Percentiles rank a stretch among this genome's conserved stretches.
These are phyloP conservation scores for Jaminaea rosea DNA, from an alignment of 1,284 basidiomycete species.

Conservation along the genomic window DNA sequence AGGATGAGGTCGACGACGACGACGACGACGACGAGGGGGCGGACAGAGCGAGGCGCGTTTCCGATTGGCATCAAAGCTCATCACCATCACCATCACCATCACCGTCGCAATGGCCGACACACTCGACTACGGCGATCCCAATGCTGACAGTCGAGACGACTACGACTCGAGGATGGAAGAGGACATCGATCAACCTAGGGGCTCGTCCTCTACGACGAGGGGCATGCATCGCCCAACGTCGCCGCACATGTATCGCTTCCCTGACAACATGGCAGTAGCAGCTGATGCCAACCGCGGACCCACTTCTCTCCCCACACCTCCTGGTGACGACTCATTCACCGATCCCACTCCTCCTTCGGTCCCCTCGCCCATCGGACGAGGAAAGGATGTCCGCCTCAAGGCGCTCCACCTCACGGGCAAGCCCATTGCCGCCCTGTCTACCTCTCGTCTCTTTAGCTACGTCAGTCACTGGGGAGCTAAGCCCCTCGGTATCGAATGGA, in stretches of 20 bases:
- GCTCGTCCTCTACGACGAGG: not conserved
- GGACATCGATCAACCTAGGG: not conserved
- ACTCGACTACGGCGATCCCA: slow-evolving; percentile 13
- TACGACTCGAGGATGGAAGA: slow-evolving; percentile 2
- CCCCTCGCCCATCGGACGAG: slow-evolving; percentile 14
- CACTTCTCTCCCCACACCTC: slow-evolving; percentile 10
- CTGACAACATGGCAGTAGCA: slow-evolving; percentile 22
- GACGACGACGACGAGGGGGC: not conserved
- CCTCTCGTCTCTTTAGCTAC: slow-evolving; percentile 42
- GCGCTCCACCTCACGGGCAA: slow-evolving; percentile 36
- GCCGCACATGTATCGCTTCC: slow-evolving; percentile 19
- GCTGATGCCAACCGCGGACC: slow-evolving; percentile 26
- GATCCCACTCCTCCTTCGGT: slow-evolving; percentile 3
- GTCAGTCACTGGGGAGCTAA: slow-evolving; percentile 37
- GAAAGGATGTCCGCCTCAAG: slow-evolving; percentile 25
- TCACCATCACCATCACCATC: not conserved
- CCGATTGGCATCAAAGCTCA: not conserved
- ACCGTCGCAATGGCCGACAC: slow-evolving; percentile 1
- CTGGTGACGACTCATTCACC: slow-evolving; percentile 6
- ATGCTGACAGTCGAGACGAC: slow-evolving; percentile 4
- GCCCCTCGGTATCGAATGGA: slow-evolving; percentile 43
- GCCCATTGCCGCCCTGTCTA: slow-evolving; percentile 44
- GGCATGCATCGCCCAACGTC: slow-evolving; percentile 1
- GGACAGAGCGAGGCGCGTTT: not conserved
- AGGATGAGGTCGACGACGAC: not conserved